These are phyloP conservation scores for Centaurea solstitialis DNA, from an alignment of 129 eudicot genomes.

Conservation along the genomic window DNA sequence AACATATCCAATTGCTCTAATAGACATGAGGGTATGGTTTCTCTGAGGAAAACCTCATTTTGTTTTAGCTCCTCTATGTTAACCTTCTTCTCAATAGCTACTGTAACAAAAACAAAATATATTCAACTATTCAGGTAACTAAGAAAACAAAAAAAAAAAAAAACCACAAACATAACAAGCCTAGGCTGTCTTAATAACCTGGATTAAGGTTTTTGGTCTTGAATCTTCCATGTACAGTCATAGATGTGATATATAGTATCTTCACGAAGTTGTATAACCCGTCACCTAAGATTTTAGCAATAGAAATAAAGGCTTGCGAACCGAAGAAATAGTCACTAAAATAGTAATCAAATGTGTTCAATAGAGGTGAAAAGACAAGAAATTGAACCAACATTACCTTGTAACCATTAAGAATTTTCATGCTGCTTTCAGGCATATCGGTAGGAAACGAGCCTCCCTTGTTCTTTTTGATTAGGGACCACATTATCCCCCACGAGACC, in stretches of 20 bases:
- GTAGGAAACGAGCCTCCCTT: slow-evolving; percentile 79
- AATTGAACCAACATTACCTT: slow-evolving; percentile 46
- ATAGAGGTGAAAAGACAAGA: not conserved
- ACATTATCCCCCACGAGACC: slow-evolving; percentile 93
- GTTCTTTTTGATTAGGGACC: slow-evolving; percentile 63
- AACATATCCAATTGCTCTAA: no score
- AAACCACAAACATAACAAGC: not conserved
- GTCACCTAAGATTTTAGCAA: slow-evolving; percentile 79
- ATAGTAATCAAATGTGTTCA: slow-evolving; percentile 7
- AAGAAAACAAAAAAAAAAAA: slow-evolving; percentile 1
- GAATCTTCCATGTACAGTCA: slow-evolving; percentile 44
- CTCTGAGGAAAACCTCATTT: no score
- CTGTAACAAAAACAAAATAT: slow-evolving; percentile 15
- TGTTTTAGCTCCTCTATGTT: slow-evolving; percentile 32
- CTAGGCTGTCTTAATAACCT: slow-evolving; percentile 23
- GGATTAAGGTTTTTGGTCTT: slow-evolving; percentile 33
- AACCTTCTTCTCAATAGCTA: slow-evolving; percentile 28
- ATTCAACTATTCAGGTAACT: slow-evolving; percentile 6
- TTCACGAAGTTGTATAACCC: slow-evolving; percentile 79
- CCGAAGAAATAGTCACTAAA: slow-evolving; percentile 21
- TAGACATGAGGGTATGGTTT: no score
- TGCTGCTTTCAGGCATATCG: slow-evolving; percentile 61
- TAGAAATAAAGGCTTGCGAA: slow-evolving; percentile 71
- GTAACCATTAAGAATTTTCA: slow-evolving; percentile 85
- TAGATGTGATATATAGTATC: slow-evolving; percentile 49